Evolutionary conservation across 2,329 filamentous ascomycete genomes (phyloP), one percentile per base, ranked within the genome.

Genomic region (Botryotinia calthae): DNA sequence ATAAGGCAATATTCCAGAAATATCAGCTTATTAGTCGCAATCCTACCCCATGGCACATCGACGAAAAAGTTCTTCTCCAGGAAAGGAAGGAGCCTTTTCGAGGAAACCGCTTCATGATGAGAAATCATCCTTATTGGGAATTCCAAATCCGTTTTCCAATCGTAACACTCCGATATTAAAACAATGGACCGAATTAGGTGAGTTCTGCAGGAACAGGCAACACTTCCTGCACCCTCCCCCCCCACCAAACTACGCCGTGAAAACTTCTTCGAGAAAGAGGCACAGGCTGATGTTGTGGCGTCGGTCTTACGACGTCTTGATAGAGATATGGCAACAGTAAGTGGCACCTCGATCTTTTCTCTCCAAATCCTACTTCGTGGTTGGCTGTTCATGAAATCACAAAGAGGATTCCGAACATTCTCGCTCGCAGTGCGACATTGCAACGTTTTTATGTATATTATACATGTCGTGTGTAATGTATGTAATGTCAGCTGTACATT

Each of bases 261-360:
- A 31, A 42, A 28, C 16, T 25, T 59, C 34, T 58, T 42, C 48
- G 37, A 40, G 46, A 64, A 28, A 59, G 51, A 61, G 70, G 70
- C 70, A 72, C 70, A 72, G 70, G 70, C 63, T 72, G 70, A 72
- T 72, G 25, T 25, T 61, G 54, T 54, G 59, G 69, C 61, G 46
- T 66, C n/a, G 34, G 48, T 72, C 62, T 72, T 61, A 72, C 70
- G 54, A 71, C 59, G 54, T 62, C 42, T 63, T 31, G 37, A 62
- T 71, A 77, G 74, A 76, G 69, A 72, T 74, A 25, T 76, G 75
- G 76, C 74, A 76, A 65, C 74, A 74, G 74, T 74, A 70, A 74
- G 72, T 63, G 42, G 48, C 59, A 46, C 44, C 37, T 59, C n/a
- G 22, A n/a, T 44, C 22, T 31, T n/a, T 20, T 6, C 44, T 62